Evolutionary conservation across 495 filamentous ascomycete species (phyloP).

Genomic region (Neurospora hispaniola): DNA sequence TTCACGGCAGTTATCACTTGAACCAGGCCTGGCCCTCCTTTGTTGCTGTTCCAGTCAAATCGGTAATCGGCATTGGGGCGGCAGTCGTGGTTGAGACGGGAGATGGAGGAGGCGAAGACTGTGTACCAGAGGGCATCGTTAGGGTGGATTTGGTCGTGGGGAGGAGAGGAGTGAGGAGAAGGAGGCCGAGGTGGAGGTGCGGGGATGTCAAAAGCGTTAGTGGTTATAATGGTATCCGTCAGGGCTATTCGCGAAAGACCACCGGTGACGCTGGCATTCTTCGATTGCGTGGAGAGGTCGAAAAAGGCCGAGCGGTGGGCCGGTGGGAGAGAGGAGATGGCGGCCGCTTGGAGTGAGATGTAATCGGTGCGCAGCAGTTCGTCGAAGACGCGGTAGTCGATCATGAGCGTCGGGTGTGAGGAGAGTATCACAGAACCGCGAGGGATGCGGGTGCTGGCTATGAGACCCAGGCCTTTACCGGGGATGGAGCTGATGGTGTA

Average conservation of each 20-base stretch:
- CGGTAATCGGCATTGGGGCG: conserved; percentile 34
- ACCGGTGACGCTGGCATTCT: neutral
- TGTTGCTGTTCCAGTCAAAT: conserved; percentile 20
- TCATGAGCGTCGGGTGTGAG: conserved; percentile 24
- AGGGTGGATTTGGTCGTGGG: conserved; percentile 11
- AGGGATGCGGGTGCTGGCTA: conserved; percentile 17
- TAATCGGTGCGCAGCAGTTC: conserved; percentile 16
- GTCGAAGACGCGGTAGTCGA: conserved; percentile 25
- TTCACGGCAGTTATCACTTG: conserved; percentile 29
- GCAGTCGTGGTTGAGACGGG: conserved; percentile 36
- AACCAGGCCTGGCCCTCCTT: conserved; percentile 9
- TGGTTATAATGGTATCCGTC: conserved; percentile 19
- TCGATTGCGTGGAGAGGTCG: conserved; percentile 19
- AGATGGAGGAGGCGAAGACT: conserved; percentile 23
- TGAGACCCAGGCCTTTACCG: conserved; percentile 25
- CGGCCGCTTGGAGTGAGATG: conserved; percentile 13
- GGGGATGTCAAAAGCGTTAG: conserved; percentile 28
- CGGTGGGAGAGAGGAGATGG: conserved; percentile 16
- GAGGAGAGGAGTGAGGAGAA: conserved; percentile 29
- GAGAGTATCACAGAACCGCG: conserved; percentile 25
- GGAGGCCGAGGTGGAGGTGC: conserved; percentile 17
- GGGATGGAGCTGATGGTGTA: conserved; percentile 23
- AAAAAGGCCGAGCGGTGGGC: conserved; percentile 16
- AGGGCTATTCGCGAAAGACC: conserved; percentile 2
- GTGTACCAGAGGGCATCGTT: conserved; percentile 15